These are phyloP conservation scores for Trichoderma arundinaceum DNA, from an alignment of 2,329 filamentous ascomycete species.

Conservation along the genomic window DNA sequence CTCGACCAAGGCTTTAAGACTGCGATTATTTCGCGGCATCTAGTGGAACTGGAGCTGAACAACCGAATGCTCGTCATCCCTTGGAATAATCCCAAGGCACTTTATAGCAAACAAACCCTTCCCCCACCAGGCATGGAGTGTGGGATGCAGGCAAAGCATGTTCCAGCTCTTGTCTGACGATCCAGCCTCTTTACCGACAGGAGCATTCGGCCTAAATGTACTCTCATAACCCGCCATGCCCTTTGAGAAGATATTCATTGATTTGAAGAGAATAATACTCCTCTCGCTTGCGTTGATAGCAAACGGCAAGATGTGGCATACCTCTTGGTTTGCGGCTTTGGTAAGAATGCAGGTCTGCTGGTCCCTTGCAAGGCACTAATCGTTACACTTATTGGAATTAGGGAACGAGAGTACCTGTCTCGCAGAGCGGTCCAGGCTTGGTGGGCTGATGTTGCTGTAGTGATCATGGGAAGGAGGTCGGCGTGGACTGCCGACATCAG, in stretches of 20 bases:
- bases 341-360: background rate
- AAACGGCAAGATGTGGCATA: background rate
- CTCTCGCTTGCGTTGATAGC: background rate
- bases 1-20: background rate
- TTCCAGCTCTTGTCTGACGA: slow-evolving; percentile 3
- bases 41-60: slow-evolving; percentile 14
- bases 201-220: background rate
- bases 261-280: background rate
- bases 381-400: no score
- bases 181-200: background rate
- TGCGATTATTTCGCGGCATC: slow-evolving; percentile 3
- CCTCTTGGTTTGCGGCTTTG: background rate
- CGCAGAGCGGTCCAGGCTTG: no score
- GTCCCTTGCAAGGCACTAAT: slow-evolving; percentile 1
- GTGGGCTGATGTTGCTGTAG: no score
- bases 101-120: background rate
- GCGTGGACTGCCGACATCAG: no score
- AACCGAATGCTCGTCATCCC: background rate
- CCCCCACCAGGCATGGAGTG: background rate
- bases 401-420: no score
- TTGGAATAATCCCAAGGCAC: background rate
- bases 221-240: background rate
- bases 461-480: no score
- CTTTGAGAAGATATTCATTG: no score
- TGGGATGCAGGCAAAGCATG: background rate